Percentiles rank a stretch among this genome's conserved stretches.
Evolutionary conservation across 306 rosid species (phyloP).

Genomic region (Lupinus albus): DNA sequence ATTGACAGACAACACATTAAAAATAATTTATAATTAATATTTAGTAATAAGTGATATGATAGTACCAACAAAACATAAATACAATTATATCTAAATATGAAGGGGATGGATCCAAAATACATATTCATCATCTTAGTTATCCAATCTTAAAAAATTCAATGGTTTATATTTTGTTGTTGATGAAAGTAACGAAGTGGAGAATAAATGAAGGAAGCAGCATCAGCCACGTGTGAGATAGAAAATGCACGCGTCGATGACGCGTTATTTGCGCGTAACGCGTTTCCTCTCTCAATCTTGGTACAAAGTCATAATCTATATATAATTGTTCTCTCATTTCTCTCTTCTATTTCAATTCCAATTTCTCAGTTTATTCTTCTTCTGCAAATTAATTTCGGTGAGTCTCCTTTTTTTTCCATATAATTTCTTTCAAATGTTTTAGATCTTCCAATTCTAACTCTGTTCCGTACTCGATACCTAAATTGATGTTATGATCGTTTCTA

Average conservation of each 20-base stretch:
- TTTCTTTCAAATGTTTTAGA: background rate
- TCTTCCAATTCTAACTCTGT: too few species aligned
- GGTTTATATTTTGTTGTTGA: too few species aligned
- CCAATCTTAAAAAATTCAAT: too few species aligned
- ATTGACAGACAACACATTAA: too few species aligned
- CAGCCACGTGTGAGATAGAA: slow-evolving; percentile 17
- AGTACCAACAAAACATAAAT: too few species aligned
- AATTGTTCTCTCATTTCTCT: slow-evolving; percentile 10
- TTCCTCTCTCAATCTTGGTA: background rate
- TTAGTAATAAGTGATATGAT: too few species aligned
- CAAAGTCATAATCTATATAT: background rate
- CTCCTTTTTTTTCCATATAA: background rate
- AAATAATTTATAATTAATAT: too few species aligned
- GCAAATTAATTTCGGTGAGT: slow-evolving; percentile 34
- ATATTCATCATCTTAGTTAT: too few species aligned
- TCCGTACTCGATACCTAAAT: too few species aligned
- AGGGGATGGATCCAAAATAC: too few species aligned
- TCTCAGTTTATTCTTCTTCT: slow-evolving; percentile 2
- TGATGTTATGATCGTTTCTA: background rate
- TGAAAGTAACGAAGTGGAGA: too few species aligned
- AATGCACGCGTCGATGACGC: slow-evolving; percentile 36
- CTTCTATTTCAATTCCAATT: background rate
- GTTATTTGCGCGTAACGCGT: slow-evolving; percentile 34
- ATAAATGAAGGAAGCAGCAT: background rate
- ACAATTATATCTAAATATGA: too few species aligned